These are phyloP conservation scores for Ramichloridium luteum DNA, from an alignment of 2,329 filamentous ascomycete genomes.

Conservation along the genomic window DNA sequence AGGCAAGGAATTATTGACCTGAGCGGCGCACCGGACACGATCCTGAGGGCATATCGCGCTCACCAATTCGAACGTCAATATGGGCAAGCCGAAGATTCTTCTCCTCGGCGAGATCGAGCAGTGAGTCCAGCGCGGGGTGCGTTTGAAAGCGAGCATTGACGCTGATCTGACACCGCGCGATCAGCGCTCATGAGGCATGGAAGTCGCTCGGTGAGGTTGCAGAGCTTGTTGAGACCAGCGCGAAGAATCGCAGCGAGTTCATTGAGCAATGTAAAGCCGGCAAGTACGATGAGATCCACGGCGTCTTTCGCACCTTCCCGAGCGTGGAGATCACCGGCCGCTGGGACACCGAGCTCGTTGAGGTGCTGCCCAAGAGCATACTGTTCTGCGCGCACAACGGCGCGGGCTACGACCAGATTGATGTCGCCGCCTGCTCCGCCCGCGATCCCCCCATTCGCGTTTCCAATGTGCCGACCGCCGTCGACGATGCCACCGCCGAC, in stretches of 20 bases:
- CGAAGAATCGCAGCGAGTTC: slow-evolving; percentile 54
- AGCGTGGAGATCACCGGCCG: slow-evolving; percentile 53
- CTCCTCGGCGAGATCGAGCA: slow-evolving; percentile 52
- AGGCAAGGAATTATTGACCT: too few species aligned
- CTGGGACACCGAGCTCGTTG: slow-evolving; percentile 59
- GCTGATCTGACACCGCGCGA: background rate
- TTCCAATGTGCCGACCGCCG: slow-evolving; percentile 69
- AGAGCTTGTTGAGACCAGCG: slow-evolving; percentile 50
- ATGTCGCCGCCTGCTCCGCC: slow-evolving; percentile 57
- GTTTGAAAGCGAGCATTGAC: slow-evolving; percentile 35
- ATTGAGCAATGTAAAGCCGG: slow-evolving; percentile 46
- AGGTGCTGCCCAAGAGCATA: slow-evolving; percentile 30
- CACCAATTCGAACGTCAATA: too few species aligned
- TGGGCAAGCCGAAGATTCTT: slow-evolving; percentile 46
- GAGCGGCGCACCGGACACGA: too few species aligned
- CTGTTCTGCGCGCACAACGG: slow-evolving; percentile 37
- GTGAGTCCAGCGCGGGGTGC: slow-evolving; percentile 28
- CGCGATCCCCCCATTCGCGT: slow-evolving; percentile 50
- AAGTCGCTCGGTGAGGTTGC: slow-evolving; percentile 48
- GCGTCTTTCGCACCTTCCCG: slow-evolving; percentile 58
- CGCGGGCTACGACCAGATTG: slow-evolving; percentile 76
- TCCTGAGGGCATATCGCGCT: too few species aligned
- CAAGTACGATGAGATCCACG: slow-evolving; percentile 43
- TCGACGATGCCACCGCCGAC: slow-evolving; percentile 76
- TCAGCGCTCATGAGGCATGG: slow-evolving; percentile 55